phyloP scores from a whole-genome alignment of 768 basidiomycete genomes.

The Hirschioporus abietinus region DNA sequence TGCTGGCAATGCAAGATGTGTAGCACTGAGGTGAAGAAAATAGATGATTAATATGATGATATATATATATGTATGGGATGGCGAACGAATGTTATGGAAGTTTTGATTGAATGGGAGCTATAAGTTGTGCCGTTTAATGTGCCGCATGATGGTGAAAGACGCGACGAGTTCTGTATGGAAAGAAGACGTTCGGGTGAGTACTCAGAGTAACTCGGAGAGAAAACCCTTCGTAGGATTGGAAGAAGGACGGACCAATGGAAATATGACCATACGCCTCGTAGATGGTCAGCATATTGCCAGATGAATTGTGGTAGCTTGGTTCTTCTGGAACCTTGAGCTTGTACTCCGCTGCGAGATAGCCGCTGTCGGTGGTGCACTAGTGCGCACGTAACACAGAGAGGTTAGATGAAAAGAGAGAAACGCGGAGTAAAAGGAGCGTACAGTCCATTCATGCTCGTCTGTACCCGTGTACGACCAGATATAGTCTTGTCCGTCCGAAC shows the following conservation, averaged over 20 bases:
- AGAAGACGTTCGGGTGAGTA: conserved; percentile 11
- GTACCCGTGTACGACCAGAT: conserved; percentile 50
- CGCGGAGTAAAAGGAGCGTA: conserved; percentile 31
- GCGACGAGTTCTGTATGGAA: conserved; percentile 45
- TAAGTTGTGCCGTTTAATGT: conserved; percentile 48
- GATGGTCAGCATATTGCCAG: conserved; percentile 58
- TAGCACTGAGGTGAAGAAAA: not conserved
- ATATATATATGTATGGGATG: too few relatives aligned
- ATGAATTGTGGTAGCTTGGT: conserved; percentile 46
- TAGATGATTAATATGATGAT: not conserved
- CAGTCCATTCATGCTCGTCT: conserved; percentile 65
- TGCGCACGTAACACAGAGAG: not conserved
- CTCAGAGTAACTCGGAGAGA: not conserved
- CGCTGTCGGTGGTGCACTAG: conserved; percentile 52
- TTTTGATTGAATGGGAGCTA: conserved; percentile 13
- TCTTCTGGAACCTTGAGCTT: conserved; percentile 51
- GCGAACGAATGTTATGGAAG: too few relatives aligned
- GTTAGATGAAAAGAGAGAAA: conserved; percentile 7
- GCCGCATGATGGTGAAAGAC: conserved; percentile 58
- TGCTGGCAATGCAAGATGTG: not conserved
- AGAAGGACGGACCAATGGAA: conserved; percentile 42
- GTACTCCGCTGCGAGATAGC: conserved; percentile 59
- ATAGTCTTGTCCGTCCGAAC: conserved; percentile 66
- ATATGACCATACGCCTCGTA: conserved; percentile 50
- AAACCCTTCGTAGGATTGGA: not conserved